phyloP scores from a whole-genome alignment of 2,329 filamentous ascomycete genomes.

The Alternaria rosae region DNA sequence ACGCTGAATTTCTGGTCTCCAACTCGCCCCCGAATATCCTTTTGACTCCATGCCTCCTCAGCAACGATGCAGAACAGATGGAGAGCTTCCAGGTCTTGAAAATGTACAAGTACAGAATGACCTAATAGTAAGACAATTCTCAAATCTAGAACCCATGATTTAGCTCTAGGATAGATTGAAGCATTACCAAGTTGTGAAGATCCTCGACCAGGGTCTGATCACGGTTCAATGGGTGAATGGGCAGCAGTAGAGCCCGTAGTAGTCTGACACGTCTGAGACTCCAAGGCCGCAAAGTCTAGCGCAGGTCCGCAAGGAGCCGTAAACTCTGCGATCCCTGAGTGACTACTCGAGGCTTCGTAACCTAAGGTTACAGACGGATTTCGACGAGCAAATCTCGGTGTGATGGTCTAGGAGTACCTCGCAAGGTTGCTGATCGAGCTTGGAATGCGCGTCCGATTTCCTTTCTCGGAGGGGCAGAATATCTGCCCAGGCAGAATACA shows the following conservation, averaged over 20 bases:
- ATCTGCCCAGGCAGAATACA: conserved; percentile 6
- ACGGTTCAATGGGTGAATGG: neutral
- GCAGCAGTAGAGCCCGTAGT: neutral
- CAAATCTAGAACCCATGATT: neutral
- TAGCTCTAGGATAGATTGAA: neutral
- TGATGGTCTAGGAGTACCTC: neutral
- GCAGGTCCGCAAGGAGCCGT: conserved; percentile 5
- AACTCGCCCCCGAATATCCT: neutral
- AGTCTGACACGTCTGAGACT: conserved; percentile 4
- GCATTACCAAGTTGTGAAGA: neutral
- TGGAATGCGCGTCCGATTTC: neutral
- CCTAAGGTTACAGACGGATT: neutral
- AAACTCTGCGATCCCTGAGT: neutral
- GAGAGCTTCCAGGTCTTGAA: neutral
- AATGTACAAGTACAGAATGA: neutral
- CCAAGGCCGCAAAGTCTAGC: neutral
- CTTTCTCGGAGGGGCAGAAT: neutral
- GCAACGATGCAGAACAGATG: neutral
- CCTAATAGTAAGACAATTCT: neutral
- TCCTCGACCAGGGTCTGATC: neutral
- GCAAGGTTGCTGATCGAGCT: neutral
- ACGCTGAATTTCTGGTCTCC: neutral
- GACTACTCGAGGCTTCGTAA: neutral
- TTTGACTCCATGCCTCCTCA: neutral
- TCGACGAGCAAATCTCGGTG: neutral